Evolutionary conservation across 2,329 filamentous ascomycete species (phyloP), one percentile per base, ranked within the genome.

Genomic region (Trichophyton rubrum): DNA sequence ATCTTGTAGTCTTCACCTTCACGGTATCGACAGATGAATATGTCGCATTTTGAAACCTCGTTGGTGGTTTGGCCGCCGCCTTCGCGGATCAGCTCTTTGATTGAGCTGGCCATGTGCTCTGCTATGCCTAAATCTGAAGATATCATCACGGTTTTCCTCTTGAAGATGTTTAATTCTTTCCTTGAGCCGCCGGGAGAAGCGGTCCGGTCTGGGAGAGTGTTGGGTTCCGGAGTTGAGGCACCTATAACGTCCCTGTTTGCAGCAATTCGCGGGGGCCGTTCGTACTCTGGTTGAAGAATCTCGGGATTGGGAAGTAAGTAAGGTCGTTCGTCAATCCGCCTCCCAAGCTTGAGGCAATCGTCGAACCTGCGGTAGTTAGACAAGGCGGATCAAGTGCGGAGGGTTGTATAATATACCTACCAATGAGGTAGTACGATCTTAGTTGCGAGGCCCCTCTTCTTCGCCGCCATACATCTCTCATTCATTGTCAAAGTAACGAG

Each of bases 381-480:
- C n/a, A 22, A 11, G 15, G 22, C 20, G 3, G 11, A 3, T 3
- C 13, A 57, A 30, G n/a, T 24, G 61, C 72, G 27, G 33, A 56
- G 22, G 67, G 62, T 64, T 24, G 9, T 38, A 9, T 38, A 11
- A 56, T 64, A 74, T 41, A 60, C 63, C 68, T 76, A 90, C 89
- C 93, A 97, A 70, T 97, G 93, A 41, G 93, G 93, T 59, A 99
- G 79, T 17, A 99, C 89, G 62, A 96, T 87, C 73, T 90, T 91
- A 72, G 84, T 84, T 60, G 84, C 84, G 59, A 89, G 78, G 35
- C 62, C 30, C 30, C 41, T 62, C 13, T 41, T 60, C 1, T 81
- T 81, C 43, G 73, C 71, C 17, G 57, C 61, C 63, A 80, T 70
- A 63, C 86, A 88, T 71, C 90, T 90, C 2, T 85, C 82, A 60